Evolutionary conservation across 1,284 basidiomycete species (phyloP), one percentile per base, ranked within the genome.

Genomic region (Xerocomus amazonicus): DNA sequence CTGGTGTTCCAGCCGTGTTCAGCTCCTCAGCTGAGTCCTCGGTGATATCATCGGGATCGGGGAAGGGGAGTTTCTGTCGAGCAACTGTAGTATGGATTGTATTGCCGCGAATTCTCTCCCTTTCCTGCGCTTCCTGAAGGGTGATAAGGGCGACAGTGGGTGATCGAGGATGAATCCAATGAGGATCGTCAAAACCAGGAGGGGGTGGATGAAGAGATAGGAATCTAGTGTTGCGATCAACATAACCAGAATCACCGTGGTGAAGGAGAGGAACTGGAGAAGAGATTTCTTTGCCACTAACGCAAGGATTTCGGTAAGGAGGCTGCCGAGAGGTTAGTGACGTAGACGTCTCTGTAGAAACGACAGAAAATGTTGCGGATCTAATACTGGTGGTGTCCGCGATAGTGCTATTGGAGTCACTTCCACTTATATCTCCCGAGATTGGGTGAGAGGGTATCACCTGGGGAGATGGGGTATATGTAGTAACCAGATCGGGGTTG

Each of bases 111-210:
- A 78, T 71, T 33, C 75, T 64, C 73, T 80, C 72, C 48, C 73
- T 70, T 1, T 67, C 74, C 58, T 85, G 79, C 3, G 87, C 87
- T 67, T 90, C 84, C 61, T 88, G 83, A 42, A 89, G 71, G 6
- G 87, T 80, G 45, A 90, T 89, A 31, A 90, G 74, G 36, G 78
- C 74, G 57, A 87, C 81, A 13, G 77, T 69, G 23, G 79, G 74
- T 7, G 75, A 66, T 10, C 69, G 64, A 26, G 70, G 72, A 43
- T 81, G 80, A 35, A 67, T 71, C 77, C 78, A 82, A 52, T 69
- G 71, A 57, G 71, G 67, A 35, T 72, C 61, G 41, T 61, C 69
- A 36, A 62, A 55, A 29, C 52, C 39, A 19, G 58, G 51, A 48
- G 64, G 70, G 36, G 67, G 70, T 47, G 56, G 65, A 52, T 60